Evolutionary conservation across 2,329 filamentous ascomycete species (phyloP), one percentile per base, ranked within the genome.

Genomic region (Cytospora piceicola): DNA sequence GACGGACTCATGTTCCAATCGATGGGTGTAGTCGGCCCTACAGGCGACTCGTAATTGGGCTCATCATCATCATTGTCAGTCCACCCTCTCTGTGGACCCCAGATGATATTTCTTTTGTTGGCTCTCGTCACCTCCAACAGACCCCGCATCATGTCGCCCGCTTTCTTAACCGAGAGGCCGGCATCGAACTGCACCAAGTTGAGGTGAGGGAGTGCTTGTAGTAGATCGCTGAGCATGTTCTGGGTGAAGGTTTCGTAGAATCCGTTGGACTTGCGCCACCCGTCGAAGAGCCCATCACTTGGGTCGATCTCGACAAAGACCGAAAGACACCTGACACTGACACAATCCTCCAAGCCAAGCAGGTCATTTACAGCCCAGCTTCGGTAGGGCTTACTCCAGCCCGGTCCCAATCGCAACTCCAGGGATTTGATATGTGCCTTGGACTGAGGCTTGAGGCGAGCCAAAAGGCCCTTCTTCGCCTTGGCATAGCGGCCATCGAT

Each of bases 261-360:
- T 1, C 88, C 85, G 30, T 88, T 83, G 1, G 83, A 82, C 30
- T 84, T 82, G 17, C 89, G 83, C 71, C 90, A 93, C 0, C 89
- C 90, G 63, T 85, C 84, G 71, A 91, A 92, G 24, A 87, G 78
- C 32, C 81, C 82, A 70, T 90, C 84, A 61, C 87, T 90, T 0
- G 91, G 90, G 72, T 94, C 91, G 69, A 85, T 85, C 75, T 93
- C 87, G 29, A 93, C 85, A 72, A 91, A 91, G 14, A 94, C 83
- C 30, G 83, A 85, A 57, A 94, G 74, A 17, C 79, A 80, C 34
- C 83, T 81, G 24, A 90, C 83, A 57, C 82, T 85, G 64, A 77
- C 76, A 74, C 88, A 90, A 59, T 91, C 87, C 1, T 74, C 70
- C 8, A 94, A 80, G 0, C 90, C 90, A 0, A 93, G 80, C 1